Base-by-base conservation (phyloP, 768 basidiomycete genomes). In the Scleroderma citrinum region DNA sequence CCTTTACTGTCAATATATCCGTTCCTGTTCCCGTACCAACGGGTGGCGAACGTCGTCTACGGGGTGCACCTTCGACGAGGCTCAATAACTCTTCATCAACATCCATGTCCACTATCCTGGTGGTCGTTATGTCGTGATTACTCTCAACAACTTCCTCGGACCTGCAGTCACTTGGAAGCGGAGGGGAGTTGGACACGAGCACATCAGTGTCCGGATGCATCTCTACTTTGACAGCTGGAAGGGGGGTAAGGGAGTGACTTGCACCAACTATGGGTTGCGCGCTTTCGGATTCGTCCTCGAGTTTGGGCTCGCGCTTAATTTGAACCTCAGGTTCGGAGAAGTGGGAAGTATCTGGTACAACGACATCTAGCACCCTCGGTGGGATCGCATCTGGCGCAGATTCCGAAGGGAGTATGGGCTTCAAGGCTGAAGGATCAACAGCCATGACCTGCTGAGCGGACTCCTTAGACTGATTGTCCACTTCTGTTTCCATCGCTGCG, bases 31-130 rank as follows among this genome's bases (percentile, higher is more conserved):
- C 17, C 14, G 32, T 13, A 26, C 21, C 13, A 23, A 10, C 8
- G 1, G 23, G 20, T 23, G 23, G 34, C 24, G 23, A 14, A 26
- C 40, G 38, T 8, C 20, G 46, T 32, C 53, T 43, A 36, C 57
- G 51, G 14, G 42, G 65, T 23, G 60, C 66, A 55, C 81, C 83
- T 57, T 84, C 85, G 26, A 88, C 69, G 21, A 88, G 69, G 56
- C 83, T 84, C 49, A 87, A 71, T 43, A 87, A 65, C 65, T 87
- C 86, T 54, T 84, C 71, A 11, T 76, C 75, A 12, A 76, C 78
- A 47, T 82, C 69, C 61, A 66, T 69, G 30, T 44, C 43, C 43
- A 44, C 32, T 13, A 21, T 69, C 50, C 71, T 59, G 51, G 69
- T 67, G 41, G 54, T 55, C 17, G 45, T 31, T 21, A 46, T 35